These are phyloP conservation scores for Talaromyces sp. DNA, from an alignment of 2,329 filamentous ascomycete genomes.

Conservation along the genomic window DNA sequence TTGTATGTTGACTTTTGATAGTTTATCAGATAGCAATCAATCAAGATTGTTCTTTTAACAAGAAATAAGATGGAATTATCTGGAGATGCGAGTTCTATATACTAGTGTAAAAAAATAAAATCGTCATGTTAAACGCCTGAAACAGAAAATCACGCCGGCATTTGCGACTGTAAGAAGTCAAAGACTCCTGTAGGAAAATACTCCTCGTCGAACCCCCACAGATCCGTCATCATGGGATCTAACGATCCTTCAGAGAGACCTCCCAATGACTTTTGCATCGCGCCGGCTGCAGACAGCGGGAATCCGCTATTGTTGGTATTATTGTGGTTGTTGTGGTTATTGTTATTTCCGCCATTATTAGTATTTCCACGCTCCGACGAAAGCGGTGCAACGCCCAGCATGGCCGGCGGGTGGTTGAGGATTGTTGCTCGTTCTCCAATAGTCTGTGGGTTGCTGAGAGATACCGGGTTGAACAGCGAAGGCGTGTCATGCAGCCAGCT, in stretches of 20 bases:
- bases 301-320: conserved; percentile 18
- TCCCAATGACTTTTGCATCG: conserved; percentile 14
- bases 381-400: conserved; percentile 32
- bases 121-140: background rate
- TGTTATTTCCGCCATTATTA: background rate
- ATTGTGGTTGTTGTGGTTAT: conserved; percentile 1
- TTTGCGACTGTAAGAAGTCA: conserved; percentile 37
- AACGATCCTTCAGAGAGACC: conserved; percentile 33
- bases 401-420: conserved; percentile 26
- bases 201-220: conserved; percentile 37
- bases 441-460: conserved; percentile 31
- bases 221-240: conserved; percentile 36
- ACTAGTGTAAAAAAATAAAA: background rate
- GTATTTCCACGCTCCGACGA: conserved; percentile 29
- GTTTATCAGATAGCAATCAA: background rate
- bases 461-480: conserved; percentile 31
- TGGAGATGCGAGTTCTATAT: background rate
- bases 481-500: conserved; percentile 19
- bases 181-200: conserved; percentile 39
- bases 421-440: conserved; percentile 33
- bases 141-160: conserved; percentile 27
- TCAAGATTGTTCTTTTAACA: background rate
- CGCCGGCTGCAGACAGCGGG: conserved; percentile 11
- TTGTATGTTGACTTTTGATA: background rate
- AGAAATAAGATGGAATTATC: no score